A percentile compares a stretch with the other conserved stretches of the same genome.
Evolutionary conservation across 371 early-diverging fungal species (phyloP).

Genomic region (Rozella allomycis): DNA sequence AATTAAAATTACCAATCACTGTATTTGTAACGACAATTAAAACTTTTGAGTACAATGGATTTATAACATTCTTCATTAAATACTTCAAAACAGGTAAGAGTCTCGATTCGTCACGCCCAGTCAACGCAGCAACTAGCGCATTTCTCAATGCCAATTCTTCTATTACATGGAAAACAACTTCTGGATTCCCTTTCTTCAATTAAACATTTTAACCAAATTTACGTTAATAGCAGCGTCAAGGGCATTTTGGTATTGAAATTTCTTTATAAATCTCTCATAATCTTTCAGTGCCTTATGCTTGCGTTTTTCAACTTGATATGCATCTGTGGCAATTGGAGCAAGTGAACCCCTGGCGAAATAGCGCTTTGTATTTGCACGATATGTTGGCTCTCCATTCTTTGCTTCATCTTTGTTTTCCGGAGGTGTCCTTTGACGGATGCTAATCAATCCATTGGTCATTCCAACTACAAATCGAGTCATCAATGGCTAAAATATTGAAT

Average conservation of each 20-base stretch:
- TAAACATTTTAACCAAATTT: too few relatives aligned
- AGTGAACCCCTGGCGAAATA: not conserved
- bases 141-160: too few relatives aligned
- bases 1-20: not conserved
- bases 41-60: constrained; percentile 39
- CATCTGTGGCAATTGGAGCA: constrained; percentile 21
- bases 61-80: constrained; percentile 42
- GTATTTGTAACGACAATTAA: not conserved
- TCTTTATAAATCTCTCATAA: constrained; percentile 55
- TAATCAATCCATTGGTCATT: constrained; percentile 70
- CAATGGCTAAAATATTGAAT: constrained; percentile 26
- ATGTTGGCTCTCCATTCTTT: constrained; percentile 6
- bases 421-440: constrained; percentile 51
- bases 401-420: constrained; percentile 26
- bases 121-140: constrained; percentile 48
- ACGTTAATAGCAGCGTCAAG: constrained; percentile 37
- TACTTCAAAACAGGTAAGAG: constrained; percentile 61
- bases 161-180: too few relatives aligned
- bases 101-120: constrained; percentile 63
- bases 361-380: constrained; percentile 1
- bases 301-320: constrained; percentile 41
- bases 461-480: constrained; percentile 74
- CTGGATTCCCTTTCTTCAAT: too few relatives aligned
- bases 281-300: constrained; percentile 33
- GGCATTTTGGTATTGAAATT: constrained; percentile 66